Base-by-base conservation (phyloP, 495 filamentous ascomycete species). In the Thermochaetoides thermophila region DNA sequence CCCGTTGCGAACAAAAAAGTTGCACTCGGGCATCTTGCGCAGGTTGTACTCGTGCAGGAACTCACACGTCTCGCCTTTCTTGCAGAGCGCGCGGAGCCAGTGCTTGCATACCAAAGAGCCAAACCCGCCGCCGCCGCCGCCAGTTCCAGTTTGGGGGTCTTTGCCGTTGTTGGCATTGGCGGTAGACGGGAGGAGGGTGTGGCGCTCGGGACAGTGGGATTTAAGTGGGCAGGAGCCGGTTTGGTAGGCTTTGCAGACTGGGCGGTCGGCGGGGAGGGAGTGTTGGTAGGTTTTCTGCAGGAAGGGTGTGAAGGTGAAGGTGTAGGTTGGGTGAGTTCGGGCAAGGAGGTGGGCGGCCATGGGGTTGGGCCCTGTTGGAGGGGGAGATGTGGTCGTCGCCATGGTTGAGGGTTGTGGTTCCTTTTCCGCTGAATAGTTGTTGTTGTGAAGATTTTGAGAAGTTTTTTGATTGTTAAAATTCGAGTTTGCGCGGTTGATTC, bases 41-140 rank as follows among this genome's bases (percentile, higher is more conserved):
- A 97, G 72, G 66, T 97, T 95, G 68, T 91, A 97, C 61, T 94
- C 87, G 62, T 97, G 89, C 37, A 94, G 65, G 51, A 93, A 97
- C 60, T 95, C 89, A 71, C 89, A 97, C 36, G 71, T 70, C 39
- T 89, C 71, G 22, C 87, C 91, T 56, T 96, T 96, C 55, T 96
- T 97, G 68, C 89, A 97, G 16, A 97, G 76, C 0, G 84, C 85
- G 44, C 91, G 81, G 42, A 96, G 74, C 75, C 91, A 97, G 70
- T 96, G 89, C 61, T 97, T 97, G 74, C 89, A 97, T 36, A 97
- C 84, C 0, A 94, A 68, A 4, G 65, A 72, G 43, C 73, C 73
- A 44, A 73, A 78, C 23, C 54, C 53, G 27, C 52, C 48, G 39
- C 48, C 37, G 34, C 23, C 31, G 13, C 17, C 25, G 19, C 13